These are phyloP conservation scores for Psilocybe cyanescens DNA, from an alignment of 768 basidiomycete species.

Conservation along the genomic window DNA sequence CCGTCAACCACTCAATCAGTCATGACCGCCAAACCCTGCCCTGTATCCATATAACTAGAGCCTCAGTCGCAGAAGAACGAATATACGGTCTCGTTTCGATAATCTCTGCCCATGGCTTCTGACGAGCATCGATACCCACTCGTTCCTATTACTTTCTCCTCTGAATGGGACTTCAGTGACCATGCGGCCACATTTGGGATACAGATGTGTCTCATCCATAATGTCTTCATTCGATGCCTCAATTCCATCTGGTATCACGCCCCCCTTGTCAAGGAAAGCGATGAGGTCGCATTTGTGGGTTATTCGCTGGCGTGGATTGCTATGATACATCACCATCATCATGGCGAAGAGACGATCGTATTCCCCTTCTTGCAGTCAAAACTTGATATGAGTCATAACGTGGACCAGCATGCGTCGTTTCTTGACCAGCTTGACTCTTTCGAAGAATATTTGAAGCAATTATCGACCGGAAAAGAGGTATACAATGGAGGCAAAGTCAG, in stretches of 20 bases:
- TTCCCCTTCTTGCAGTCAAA: constrained; percentile 29
- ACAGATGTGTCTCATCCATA: constrained; percentile 27
- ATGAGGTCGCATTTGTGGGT: constrained; percentile 25
- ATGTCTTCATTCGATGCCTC: constrained; percentile 25
- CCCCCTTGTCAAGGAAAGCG: constrained; percentile 17
- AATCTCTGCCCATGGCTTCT: no score
- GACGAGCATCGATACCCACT: constrained; percentile 3
- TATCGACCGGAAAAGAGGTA: constrained; percentile 7
- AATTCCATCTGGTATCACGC: constrained; percentile 18
- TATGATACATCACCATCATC: constrained; percentile 26
- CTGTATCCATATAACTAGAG: no score
- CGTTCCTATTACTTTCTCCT: constrained; percentile 4
- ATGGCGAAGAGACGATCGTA: constrained; percentile 27
- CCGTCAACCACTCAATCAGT: no score
- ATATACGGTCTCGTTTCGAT: no score
- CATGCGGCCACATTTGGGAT: constrained; percentile 2
- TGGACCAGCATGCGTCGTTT: constrained; percentile 30
- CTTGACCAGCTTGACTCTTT: constrained; percentile 20
- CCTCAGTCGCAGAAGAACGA: no score
- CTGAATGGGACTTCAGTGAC: constrained; percentile 5
- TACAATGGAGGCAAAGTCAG: constrained; percentile 24
- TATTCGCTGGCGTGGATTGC: constrained; percentile 22
- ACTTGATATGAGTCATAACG: constrained; percentile 27
- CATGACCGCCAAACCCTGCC: no score
- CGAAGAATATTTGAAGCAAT: constrained; percentile 22